Percentiles rank a stretch among this genome's conserved stretches.
Evolutionary conservation across 345 rosid genomes (phyloP).

Genomic region (Clarkia xantiana): DNA sequence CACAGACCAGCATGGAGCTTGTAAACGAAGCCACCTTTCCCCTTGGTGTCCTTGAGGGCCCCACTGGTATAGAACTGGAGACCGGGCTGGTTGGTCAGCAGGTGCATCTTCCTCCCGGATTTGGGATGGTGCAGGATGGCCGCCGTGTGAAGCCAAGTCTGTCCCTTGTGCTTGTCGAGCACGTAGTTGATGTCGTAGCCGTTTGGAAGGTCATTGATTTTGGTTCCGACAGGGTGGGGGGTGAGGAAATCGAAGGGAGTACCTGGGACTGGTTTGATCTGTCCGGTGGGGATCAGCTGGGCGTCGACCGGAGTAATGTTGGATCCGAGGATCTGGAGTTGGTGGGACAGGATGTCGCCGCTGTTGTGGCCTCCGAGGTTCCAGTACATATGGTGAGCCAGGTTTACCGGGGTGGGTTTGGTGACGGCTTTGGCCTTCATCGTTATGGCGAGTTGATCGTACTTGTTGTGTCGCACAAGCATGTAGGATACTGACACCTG

Average conservation of each 20-base stretch:
- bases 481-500: slow-evolving; percentile 30
- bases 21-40: slow-evolving; percentile 60
- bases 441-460: slow-evolving; percentile 19
- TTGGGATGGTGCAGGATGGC: slow-evolving; percentile 49
- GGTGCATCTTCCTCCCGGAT: slow-evolving; percentile 61
- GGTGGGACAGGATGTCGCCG: slow-evolving; percentile 53
- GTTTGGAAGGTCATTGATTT: slow-evolving; percentile 28
- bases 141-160: slow-evolving; percentile 25
- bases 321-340: slow-evolving; percentile 55
- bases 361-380: slow-evolving; percentile 73
- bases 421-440: slow-evolving; percentile 65
- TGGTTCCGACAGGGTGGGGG: slow-evolving; percentile 33
- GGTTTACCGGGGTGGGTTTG: slow-evolving; percentile 70
- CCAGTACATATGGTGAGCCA: slow-evolving; percentile 81
- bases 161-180: slow-evolving; percentile 21
- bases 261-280: slow-evolving; percentile 41
- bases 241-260: slow-evolving; percentile 74
- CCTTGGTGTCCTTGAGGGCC: slow-evolving; percentile 28
- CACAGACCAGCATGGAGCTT: slow-evolving; percentile 53
- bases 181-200: slow-evolving; percentile 80
- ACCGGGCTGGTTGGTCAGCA: slow-evolving; percentile 56
- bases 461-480: slow-evolving; percentile 18
- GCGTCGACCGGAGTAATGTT: slow-evolving; percentile 42
- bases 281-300: slow-evolving; percentile 67
- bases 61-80: slow-evolving; percentile 72